A percentile compares a stretch with the other conserved stretches of the same genome.
phyloP scores from a whole-genome alignment of 2,329 filamentous ascomycete species.

The Claviceps quebecensis region DNA sequence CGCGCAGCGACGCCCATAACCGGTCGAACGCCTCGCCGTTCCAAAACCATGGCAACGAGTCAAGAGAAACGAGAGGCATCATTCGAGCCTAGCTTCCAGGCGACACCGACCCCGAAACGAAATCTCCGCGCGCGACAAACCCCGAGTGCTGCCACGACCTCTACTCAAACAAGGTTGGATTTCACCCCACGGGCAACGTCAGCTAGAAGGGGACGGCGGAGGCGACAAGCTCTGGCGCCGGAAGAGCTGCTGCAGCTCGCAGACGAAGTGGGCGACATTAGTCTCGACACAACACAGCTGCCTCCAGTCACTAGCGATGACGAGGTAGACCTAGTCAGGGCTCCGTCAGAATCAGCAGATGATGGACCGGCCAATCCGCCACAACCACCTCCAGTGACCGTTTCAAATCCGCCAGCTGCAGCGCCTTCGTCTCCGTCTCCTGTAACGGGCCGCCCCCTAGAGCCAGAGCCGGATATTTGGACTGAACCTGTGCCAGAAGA shows the following conservation, averaged over 20 bases:
- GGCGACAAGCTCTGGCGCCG: constrained; percentile 13
- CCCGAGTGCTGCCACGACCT: constrained; percentile 5
- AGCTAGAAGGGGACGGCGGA: constrained; percentile 7
- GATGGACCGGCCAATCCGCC: background rate
- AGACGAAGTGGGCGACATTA: constrained; percentile 10
- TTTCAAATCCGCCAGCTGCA: background rate
- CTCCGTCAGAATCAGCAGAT: constrained; percentile 10
- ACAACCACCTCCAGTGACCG: background rate
- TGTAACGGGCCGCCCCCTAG: constrained; percentile 5
- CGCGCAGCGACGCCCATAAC: constrained; percentile 30
- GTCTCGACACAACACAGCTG: constrained; percentile 6
- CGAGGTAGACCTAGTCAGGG: constrained; percentile 16
- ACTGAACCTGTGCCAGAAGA: constrained; percentile 27
- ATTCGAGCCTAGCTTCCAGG: constrained; percentile 10
- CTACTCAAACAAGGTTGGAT: constrained; percentile 12
- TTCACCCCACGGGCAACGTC: constrained; percentile 8
- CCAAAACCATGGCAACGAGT: constrained; percentile 18
- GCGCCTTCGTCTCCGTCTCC: constrained; percentile 5
- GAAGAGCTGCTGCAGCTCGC: constrained; percentile 15
- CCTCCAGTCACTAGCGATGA: constrained; percentile 12
- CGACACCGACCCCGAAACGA: constrained; percentile 19
- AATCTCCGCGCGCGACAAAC: constrained; percentile 17
- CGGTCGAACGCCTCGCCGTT: constrained; percentile 19
- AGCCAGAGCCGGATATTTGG: constrained; percentile 30
- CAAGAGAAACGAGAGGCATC: constrained; percentile 14